A percentile compares a stretch with the other conserved stretches of the same genome.
Evolutionary conservation across 2,329 filamentous ascomycete species (phyloP).

Genomic region (Nothomitra cinnamomea): DNA sequence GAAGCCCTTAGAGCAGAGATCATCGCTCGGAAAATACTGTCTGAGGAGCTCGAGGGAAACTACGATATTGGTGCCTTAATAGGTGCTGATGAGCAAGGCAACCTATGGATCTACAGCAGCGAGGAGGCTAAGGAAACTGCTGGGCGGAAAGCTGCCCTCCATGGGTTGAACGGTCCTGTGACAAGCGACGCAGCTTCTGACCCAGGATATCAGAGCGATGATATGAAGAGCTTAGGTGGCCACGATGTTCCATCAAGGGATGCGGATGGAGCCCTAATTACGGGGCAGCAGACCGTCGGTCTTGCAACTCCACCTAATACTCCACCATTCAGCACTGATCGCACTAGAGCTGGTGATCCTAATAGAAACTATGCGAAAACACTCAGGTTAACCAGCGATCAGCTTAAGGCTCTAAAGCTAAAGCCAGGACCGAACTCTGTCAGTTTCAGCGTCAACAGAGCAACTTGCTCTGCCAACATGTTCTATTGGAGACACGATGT

Average conservation of each 20-base stretch:
- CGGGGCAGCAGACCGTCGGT: slow-evolving; percentile 36
- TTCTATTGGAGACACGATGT: slow-evolving; percentile 85
- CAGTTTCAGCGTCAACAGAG: slow-evolving; percentile 91
- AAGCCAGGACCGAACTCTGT: slow-evolving; percentile 80
- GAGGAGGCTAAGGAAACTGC: slow-evolving; percentile 89
- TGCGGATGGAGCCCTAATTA: neutral
- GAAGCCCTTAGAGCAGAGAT: slow-evolving; percentile 83
- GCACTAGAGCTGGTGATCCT: slow-evolving; percentile 36
- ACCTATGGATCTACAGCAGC: slow-evolving; percentile 98
- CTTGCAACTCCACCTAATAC: slow-evolving; percentile 42
- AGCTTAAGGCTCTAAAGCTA: slow-evolving; percentile 70
- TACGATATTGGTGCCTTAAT: slow-evolving; percentile 95
- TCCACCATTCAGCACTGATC: slow-evolving; percentile 27
- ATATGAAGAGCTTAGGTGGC: slow-evolving; percentile 43
- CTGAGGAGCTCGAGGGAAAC: slow-evolving; percentile 82
- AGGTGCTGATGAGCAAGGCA: slow-evolving; percentile 86
- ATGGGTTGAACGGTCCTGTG: slow-evolving; percentile 26
- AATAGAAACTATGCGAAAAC: slow-evolving; percentile 93
- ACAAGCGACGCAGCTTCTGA: slow-evolving; percentile 75
- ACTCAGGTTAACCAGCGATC: slow-evolving; percentile 81
- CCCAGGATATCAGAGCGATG: slow-evolving; percentile 89
- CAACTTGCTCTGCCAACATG: slow-evolving; percentile 82
- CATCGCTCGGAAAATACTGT: slow-evolving; percentile 79
- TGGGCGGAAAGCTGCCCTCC: slow-evolving; percentile 36
- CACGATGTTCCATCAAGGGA: slow-evolving; percentile 27